Conservation (phyloP, 2,329 filamentous ascomycete genomes). For the Malbranchea cinnamomea region DNA sequence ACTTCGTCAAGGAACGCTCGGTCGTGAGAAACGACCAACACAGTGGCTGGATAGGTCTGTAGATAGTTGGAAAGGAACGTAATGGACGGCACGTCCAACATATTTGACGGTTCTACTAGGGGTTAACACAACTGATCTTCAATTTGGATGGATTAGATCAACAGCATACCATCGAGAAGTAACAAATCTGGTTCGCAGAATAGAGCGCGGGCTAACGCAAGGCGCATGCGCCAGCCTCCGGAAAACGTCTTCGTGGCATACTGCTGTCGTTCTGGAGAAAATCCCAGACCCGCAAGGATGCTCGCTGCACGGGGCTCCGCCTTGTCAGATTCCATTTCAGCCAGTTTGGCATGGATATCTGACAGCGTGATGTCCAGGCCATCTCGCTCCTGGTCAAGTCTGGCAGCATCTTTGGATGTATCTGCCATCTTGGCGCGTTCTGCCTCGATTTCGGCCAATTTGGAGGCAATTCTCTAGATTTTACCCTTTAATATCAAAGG, state of each 20-base stretch:
- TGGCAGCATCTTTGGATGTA: slow-evolving; percentile 76
- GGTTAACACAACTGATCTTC: slow-evolving; percentile 11
- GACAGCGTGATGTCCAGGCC: slow-evolving; percentile 79
- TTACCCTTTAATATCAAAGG: slow-evolving; percentile 5
- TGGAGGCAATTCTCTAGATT: slow-evolving; percentile 55
- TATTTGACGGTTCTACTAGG: slow-evolving; percentile 78
- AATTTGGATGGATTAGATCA: not conserved
- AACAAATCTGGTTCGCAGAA: slow-evolving; percentile 96
- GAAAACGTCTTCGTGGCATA: slow-evolving; percentile 95
- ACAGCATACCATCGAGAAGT: slow-evolving; percentile 57
- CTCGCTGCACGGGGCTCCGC: slow-evolving; percentile 89
- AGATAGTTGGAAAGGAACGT: slow-evolving; percentile 95
- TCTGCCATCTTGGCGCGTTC: slow-evolving; percentile 72
- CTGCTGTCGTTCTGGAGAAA: slow-evolving; percentile 84
- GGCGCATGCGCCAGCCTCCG: slow-evolving; percentile 97
- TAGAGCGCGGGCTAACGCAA: slow-evolving; percentile 82
- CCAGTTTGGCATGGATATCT: slow-evolving; percentile 79
- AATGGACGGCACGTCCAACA: slow-evolving; percentile 99
- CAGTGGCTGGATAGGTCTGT: slow-evolving; percentile 82
- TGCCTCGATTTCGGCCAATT: slow-evolving; percentile 61
- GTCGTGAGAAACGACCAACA: slow-evolving; percentile 96
- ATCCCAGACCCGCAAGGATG: slow-evolving; percentile 91
- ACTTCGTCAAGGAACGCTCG: slow-evolving; percentile 97
- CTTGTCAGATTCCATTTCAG: slow-evolving; percentile 99
- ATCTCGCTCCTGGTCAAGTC: slow-evolving; percentile 74